Conservation (phyloP, 2,329 filamentous ascomycete genomes). For the Xylariales sp. region DNA sequence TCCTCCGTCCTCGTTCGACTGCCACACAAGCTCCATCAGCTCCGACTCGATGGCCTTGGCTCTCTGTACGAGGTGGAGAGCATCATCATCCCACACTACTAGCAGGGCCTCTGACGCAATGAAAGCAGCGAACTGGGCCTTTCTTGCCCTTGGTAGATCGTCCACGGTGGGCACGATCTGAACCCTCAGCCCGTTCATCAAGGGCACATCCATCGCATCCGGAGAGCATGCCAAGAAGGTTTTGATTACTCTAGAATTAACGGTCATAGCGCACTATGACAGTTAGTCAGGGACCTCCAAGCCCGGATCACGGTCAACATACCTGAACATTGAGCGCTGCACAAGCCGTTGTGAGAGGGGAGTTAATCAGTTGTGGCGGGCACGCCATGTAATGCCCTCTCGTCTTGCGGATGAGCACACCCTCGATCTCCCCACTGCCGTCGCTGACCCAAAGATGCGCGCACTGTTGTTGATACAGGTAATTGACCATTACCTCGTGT, state of each 20-base stretch:
- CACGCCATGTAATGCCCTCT: conserved; percentile 69
- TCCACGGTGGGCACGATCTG: conserved; percentile 70
- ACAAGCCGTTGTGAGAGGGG: conserved; percentile 60
- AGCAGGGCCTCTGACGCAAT: conserved; percentile 66
- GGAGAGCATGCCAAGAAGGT: conserved; percentile 71
- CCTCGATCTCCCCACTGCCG: conserved; percentile 62
- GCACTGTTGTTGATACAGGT: conserved; percentile 76
- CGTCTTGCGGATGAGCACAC: conserved; percentile 65
- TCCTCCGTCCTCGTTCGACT: conserved; percentile 45
- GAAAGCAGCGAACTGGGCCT: conserved; percentile 78
- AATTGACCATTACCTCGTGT: conserved; percentile 80
- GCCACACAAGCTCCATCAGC: conserved; percentile 75
- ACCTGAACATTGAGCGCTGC: conserved; percentile 68
- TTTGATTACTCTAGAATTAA: conserved; percentile 75
- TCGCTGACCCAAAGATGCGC: conserved; percentile 70
- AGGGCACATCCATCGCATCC: conserved; percentile 67
- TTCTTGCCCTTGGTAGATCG: conserved; percentile 65
- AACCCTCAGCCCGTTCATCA: conserved; percentile 71
- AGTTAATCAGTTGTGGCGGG: conserved; percentile 59
- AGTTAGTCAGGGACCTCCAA: neutral
- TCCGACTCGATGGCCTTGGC: conserved; percentile 71
- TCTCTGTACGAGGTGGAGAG: conserved; percentile 62
- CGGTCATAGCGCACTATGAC: conserved; percentile 67
- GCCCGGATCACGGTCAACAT: conserved; percentile 19
- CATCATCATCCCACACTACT: conserved; percentile 79